Base-by-base conservation (phyloP, 2,329 filamentous ascomycete genomes). In the Thermothelomyces thermophilus region DNA sequence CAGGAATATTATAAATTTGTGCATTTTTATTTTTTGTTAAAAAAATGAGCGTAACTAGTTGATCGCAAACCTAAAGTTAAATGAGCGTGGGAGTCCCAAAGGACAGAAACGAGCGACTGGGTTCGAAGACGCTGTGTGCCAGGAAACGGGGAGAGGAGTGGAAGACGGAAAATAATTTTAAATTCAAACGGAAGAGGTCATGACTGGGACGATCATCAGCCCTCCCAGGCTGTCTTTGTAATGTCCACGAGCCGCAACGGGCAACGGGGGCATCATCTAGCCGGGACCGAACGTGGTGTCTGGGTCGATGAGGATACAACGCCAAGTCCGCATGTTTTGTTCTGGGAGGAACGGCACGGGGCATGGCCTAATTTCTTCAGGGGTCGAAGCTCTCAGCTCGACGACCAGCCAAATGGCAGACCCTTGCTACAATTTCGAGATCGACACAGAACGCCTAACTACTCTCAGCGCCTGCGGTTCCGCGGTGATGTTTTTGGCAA, bases 1-100 rank as follows among this genome's bases (percentile, higher is more conserved):
- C 44, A 58, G 41, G 33, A 56, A 8, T 35, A 58, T 28, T 35
- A 58, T 28, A n/a, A 53, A 35, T n/a, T 48, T 51, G 35, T 48
- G 49, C 56, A 56, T 58, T 9, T 28, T 41, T 35, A 19, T 31
- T 31, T 31, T 10, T 31, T 31, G 14, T 31, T 31, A 10, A 31
- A 31, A 31, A 35, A 50, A 41, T 8, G 48, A 46, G 30, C 41
- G 48, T 46, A 4, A 19, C n/a, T 43, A 14, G 30, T 36, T 20
- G n/a, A n/a, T n/a, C n/a, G 0, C n/a, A 31, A 10, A 36, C n/a
- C 24, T 24, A 28, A 24, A n/a, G n/a, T n/a, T n/a, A n/a, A 50
- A 51, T 13, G 48, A 50, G 19, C 16, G 48, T 35, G 3, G 14
- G 36, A 16, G 35, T 50, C 48, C 42, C 30, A 34, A 50, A 31